Percentiles rank a stretch among this genome's conserved stretches.
Evolutionary conservation across 306 rosid genomes (phyloP).

Genomic region (Oemleria cerasiformis): DNA sequence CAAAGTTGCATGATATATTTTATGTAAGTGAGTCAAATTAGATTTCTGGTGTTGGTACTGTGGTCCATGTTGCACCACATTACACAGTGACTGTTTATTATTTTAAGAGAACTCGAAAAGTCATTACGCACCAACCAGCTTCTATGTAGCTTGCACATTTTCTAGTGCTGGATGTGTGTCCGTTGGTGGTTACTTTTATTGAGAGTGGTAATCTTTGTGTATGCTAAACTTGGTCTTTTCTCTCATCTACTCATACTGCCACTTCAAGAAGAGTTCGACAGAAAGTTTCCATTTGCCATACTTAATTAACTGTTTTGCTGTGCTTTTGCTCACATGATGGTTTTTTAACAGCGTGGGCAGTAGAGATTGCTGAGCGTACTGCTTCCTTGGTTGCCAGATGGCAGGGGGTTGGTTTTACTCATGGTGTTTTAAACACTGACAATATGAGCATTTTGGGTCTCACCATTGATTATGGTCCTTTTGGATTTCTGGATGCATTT

Average conservation of each 20-base stretch:
- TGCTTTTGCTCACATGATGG: slow-evolving; percentile 24
- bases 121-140: background rate
- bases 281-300: background rate
- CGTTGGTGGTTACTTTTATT: background rate
- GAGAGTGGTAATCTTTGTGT: background rate
- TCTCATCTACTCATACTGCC: background rate
- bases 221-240: slow-evolving; percentile 4
- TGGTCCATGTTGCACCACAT: background rate
- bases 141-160: no score
- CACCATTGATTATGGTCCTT: slow-evolving; percentile 94
- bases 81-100: background rate
- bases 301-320: slow-evolving; percentile 13
- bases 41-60: background rate
- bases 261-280: background rate
- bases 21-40: background rate
- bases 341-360: slow-evolving; percentile 73
- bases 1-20: background rate
- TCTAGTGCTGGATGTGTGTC: background rate
- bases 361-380: slow-evolving; percentile 91
- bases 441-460: slow-evolving; percentile 99
- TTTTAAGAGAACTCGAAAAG: background rate
- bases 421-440: slow-evolving; percentile 97
- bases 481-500: slow-evolving; percentile 98
- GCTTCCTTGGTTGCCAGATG: slow-evolving; percentile 89
- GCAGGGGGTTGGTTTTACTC: slow-evolving; percentile 99